Evolutionary conservation across 257 asterid genomes (phyloP).

Genomic region (Solanum dulcamara): DNA sequence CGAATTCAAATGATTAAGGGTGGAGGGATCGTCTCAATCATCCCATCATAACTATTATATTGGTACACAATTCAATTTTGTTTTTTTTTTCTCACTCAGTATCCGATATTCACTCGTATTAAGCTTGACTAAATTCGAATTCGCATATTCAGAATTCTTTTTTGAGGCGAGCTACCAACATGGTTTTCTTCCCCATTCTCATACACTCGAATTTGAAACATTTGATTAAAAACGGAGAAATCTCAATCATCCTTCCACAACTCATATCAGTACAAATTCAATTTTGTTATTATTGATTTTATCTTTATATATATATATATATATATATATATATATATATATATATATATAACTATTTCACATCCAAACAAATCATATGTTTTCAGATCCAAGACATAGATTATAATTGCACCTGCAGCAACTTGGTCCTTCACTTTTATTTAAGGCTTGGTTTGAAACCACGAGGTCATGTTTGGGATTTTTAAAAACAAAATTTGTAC

Average conservation of each 20-base stretch:
- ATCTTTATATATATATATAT: no score
- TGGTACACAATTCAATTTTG: no score
- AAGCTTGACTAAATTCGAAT: no score
- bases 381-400: conserved; percentile 25
- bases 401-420: conserved; percentile 9
- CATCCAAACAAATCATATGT: conserved; percentile 16
- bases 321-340: no score
- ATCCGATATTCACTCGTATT: no score
- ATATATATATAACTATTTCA: not conserved
- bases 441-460: not conserved
- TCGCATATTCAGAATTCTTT: not conserved
- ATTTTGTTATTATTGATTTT: not conserved
- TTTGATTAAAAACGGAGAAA: accelerated
- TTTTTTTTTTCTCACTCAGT: no score
- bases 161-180: not conserved
- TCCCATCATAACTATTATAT: no score
- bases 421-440: not conserved
- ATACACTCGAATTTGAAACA: not conserved
- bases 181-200: not conserved
- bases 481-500: not conserved
- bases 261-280: not conserved
- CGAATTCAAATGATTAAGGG: no score
- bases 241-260: not conserved
- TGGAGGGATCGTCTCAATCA: no score
- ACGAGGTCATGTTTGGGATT: not conserved